phyloP scores from a whole-genome alignment of 805 yeast species.

The Suhomyces pyralidae region DNA sequence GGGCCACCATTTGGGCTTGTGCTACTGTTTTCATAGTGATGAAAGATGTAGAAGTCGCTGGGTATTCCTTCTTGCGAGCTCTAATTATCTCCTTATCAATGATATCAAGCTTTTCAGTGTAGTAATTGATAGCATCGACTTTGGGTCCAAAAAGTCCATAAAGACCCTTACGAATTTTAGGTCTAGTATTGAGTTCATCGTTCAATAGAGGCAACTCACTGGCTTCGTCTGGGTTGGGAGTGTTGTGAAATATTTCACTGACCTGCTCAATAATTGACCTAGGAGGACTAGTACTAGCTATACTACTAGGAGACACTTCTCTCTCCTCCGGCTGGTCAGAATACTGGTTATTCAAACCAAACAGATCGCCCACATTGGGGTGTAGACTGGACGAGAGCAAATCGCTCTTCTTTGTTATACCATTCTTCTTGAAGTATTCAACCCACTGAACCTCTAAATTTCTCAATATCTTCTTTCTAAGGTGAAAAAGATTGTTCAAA shows the following conservation, averaged over 20 bases:
- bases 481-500: slow-evolving; percentile 61
- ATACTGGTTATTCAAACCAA: slow-evolving; percentile 15
- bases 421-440: slow-evolving; percentile 48
- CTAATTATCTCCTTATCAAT: slow-evolving; percentile 67
- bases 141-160: slow-evolving; percentile 62
- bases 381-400: slow-evolving; percentile 24
- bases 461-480: slow-evolving; percentile 51
- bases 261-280: slow-evolving; percentile 26
- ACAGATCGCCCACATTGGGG: slow-evolving; percentile 27
- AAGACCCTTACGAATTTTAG: slow-evolving; percentile 57
- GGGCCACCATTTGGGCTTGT: slow-evolving; percentile 94
- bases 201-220: slow-evolving; percentile 22
- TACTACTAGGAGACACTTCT: slow-evolving; percentile 1
- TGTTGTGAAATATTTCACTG: slow-evolving; percentile 20
- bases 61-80: slow-evolving; percentile 66
- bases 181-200: slow-evolving; percentile 46
- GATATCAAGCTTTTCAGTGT: slow-evolving; percentile 62
- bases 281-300: slow-evolving; percentile 2
- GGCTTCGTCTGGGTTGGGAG: slow-evolving; percentile 6
- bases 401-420: slow-evolving; percentile 28
- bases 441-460: slow-evolving; percentile 73
- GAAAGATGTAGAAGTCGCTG: slow-evolving; percentile 88
- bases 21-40: slow-evolving; percentile 94
- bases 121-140: slow-evolving; percentile 80
- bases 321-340: slow-evolving; percentile 6